Percentiles rank a stretch among this genome's conserved stretches.
Conservation (phyloP, 805 yeast species). For the Metschnikowia matae region DNA sequence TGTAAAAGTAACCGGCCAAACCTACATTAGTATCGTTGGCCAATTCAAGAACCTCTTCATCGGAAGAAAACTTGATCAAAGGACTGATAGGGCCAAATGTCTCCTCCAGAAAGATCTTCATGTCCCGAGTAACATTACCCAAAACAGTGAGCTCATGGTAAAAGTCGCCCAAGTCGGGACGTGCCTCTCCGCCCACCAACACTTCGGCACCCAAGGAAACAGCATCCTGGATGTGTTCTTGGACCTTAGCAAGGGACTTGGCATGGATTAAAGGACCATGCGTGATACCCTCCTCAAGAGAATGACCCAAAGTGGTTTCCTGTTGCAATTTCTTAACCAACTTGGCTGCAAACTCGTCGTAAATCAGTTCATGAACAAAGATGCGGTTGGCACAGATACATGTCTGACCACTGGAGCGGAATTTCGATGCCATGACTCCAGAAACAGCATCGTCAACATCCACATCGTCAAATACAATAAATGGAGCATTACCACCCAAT, state of each 20-base stretch:
- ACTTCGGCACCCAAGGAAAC: conserved; percentile 59
- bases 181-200: conserved; percentile 54
- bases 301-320: conserved; percentile 56
- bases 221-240: conserved; percentile 63
- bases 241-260: conserved; percentile 58
- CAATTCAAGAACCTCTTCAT: conserved; percentile 54
- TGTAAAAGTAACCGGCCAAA: conserved; percentile 71
- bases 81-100: conserved; percentile 83
- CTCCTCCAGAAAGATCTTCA: conserved; percentile 62
- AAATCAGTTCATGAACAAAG: conserved; percentile 18
- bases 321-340: conserved; percentile 11
- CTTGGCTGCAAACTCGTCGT: conserved; percentile 13
- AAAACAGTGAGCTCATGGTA: conserved; percentile 69
- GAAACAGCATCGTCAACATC: conserved; percentile 18
- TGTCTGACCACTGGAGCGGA: conserved; percentile 20
- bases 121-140: conserved; percentile 52
- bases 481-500: conserved; percentile 21
- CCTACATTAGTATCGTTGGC: conserved; percentile 74
- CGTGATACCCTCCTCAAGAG: conserved; percentile 52
- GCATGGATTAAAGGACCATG: conserved; percentile 75
- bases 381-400: conserved; percentile 20
- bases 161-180: conserved; percentile 53
- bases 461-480: conserved; percentile 20
- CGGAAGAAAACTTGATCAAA: conserved; percentile 57
- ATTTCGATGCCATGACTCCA: conserved; percentile 18